Percentiles rank a stretch among this genome's conserved stretches.
These are phyloP conservation scores for Angomonas ambiguus DNA, from an alignment of 208 protist genomes.

Conservation along the genomic window DNA sequence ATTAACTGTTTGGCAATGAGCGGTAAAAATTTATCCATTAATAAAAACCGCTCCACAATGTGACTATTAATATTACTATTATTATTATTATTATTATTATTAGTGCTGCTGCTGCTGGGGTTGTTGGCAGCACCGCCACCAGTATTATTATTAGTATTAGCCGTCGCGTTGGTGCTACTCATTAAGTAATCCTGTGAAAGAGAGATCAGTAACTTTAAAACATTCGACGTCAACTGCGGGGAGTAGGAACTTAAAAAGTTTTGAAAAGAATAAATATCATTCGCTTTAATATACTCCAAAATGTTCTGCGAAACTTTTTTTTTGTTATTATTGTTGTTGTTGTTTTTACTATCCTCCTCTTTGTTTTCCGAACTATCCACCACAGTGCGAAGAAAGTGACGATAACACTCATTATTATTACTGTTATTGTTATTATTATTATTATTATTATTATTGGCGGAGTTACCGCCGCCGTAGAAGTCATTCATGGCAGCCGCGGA, in stretches of 20 bases:
- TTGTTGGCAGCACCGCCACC: background rate
- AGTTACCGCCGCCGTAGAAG: too few species aligned
- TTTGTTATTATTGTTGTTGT: background rate
- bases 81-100: background rate
- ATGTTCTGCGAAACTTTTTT: background rate
- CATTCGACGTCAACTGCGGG: background rate
- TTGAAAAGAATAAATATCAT: background rate
- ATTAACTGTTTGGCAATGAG: background rate
- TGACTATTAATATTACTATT: background rate
- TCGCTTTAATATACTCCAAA: background rate
- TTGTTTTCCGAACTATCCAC: too few species aligned
- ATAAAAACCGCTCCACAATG: background rate
- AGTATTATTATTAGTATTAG: too few species aligned
- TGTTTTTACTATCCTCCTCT: background rate
- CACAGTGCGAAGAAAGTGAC: too few species aligned
- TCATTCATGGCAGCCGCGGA: too few species aligned
- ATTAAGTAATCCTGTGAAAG: too few species aligned
- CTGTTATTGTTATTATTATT: too few species aligned
- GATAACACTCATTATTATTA: too few species aligned
- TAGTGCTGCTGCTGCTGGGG: background rate
- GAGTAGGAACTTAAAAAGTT: background rate
- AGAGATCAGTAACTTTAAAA: background rate
- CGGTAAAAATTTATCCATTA: background rate
- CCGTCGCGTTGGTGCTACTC: too few species aligned
- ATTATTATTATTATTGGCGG: too few species aligned